Evolutionary conservation across 768 basidiomycete species (phyloP), one percentile per base, ranked within the genome.

Genomic region (Boletellus ananiceps): DNA sequence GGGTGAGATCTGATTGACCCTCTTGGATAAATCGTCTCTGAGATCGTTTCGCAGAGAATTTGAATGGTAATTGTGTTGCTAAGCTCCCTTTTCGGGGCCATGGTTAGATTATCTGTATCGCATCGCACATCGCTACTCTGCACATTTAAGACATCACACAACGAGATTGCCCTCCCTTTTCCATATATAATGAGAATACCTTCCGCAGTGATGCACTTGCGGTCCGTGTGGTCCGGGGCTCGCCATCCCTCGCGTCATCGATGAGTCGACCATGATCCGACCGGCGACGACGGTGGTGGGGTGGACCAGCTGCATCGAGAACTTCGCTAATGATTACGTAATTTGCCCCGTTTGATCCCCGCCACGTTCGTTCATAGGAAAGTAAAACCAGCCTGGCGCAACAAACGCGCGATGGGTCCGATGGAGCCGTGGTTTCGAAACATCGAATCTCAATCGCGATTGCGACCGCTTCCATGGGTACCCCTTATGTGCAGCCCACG

Each of bases 1-100:
- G 95, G 95, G 95, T 97, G 63, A 65, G 84, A 70, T 23, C 4
- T n/a, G 34, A 29, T 49, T 35, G 13, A 13, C 32, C 21, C 29
- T 27, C 18, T 7, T 33, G 21, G 34, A 39, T 15, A 33, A 29
- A 47, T 27, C 18, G 11, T 52, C 18, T 50, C 37, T 45, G 34
- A 33, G 35, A 50, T 25, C 1, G 18, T 38, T 16, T 8, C 25
- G 35, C 55, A 75, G 74, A 15, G 74, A 75, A 61, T 75, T 75
- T 35, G 74, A 75, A 57, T 75, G 74, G 74, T 75, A 70, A 57
- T 51, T 19, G 27, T 51, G 39, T 47, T 25, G 18, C 42, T 44
- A 27, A 29, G 19, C 33, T 9, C 14, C 47, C 27, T 38, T 51
- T 29, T 40, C 41, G 38, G 42, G 54, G 37, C 40, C 25, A 15